These are phyloP conservation scores for Penicillium sp. DNA, from an alignment of 2,329 filamentous ascomycete species.

Conservation along the genomic window DNA sequence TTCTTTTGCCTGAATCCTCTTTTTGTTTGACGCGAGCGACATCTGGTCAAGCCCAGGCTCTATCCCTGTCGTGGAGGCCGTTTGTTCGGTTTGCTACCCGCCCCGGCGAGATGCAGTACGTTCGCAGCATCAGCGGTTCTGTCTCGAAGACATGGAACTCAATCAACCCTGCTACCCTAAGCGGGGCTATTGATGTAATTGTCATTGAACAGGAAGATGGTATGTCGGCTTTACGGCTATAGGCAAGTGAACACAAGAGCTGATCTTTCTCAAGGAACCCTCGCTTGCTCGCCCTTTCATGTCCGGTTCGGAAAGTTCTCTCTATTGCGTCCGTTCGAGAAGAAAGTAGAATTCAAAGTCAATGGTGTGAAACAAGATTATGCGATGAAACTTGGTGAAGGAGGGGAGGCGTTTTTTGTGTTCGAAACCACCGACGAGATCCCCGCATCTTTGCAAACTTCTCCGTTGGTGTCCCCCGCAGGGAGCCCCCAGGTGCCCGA, in stretches of 20 bases:
- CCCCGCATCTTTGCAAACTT: conserved; percentile 89
- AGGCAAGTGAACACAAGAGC: not conserved
- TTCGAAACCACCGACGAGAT: conserved; percentile 92
- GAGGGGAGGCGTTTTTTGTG: conserved; percentile 96
- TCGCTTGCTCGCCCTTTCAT: conserved; percentile 94
- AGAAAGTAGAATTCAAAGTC: conserved; percentile 97
- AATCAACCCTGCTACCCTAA: conserved; percentile 94
- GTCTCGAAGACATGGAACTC: conserved; percentile 99
- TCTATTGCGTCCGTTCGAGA: conserved; percentile 86
- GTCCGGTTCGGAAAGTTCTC: conserved; percentile 99
- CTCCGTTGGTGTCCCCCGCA: conserved; percentile 84
- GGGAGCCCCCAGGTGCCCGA: conserved; percentile 59
- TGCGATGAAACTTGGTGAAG: conserved; percentile 97
- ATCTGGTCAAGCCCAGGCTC: too few relatives aligned
- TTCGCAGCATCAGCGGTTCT: conserved; percentile 86
- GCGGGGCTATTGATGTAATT: conserved; percentile 97
- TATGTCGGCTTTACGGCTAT: conserved; percentile 29
- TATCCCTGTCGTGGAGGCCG: too few relatives aligned
- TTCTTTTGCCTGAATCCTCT: conserved; percentile 9
- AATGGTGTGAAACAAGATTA: conserved; percentile 89
- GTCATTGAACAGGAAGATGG: conserved; percentile 96
- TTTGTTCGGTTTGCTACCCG: too few relatives aligned
- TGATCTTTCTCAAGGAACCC: conserved; percentile 43
- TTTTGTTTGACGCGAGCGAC: conserved; percentile 7
- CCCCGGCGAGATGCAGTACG: conserved; percentile 77